A percentile compares a stretch with the other conserved stretches of the same genome.
These are phyloP conservation scores for Neoscytalidium dimidiatum DNA, from an alignment of 2,329 filamentous ascomycete species.

Conservation along the genomic window DNA sequence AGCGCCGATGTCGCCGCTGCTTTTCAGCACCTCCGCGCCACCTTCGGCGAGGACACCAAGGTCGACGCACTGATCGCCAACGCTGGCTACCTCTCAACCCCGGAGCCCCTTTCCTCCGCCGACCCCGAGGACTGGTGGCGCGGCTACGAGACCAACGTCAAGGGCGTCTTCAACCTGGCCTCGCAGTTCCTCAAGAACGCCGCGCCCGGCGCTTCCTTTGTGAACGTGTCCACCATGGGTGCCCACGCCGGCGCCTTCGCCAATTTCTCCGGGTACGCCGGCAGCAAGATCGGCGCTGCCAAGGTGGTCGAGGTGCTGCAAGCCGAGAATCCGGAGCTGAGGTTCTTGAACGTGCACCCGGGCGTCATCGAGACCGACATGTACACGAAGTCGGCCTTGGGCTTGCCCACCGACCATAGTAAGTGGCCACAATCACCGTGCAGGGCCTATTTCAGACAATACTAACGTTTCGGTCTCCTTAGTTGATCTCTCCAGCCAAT, in stretches of 20 bases:
- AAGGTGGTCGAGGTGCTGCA: slow-evolving; percentile 41
- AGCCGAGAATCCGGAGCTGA: slow-evolving; percentile 38
- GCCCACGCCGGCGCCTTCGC: slow-evolving; percentile 20
- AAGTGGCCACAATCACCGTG: too few species aligned
- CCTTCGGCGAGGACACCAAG: slow-evolving; percentile 20
- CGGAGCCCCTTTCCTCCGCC: slow-evolving; percentile 17
- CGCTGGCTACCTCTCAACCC: slow-evolving; percentile 23
- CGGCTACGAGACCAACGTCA: slow-evolving; percentile 24
- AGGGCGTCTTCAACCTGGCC: slow-evolving; percentile 25
- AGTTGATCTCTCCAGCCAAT: slow-evolving; percentile 29
- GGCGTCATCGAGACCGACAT: slow-evolving; percentile 45
- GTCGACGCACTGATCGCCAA: slow-evolving; percentile 29
- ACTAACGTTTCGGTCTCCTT: too few species aligned
- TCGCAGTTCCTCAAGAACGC: slow-evolving; percentile 28
- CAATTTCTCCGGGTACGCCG: slow-evolving; percentile 31
- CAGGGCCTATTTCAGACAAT: too few species aligned
- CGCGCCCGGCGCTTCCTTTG: slow-evolving; percentile 23
- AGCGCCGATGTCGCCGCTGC: slow-evolving; percentile 25
- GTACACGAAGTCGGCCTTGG: slow-evolving; percentile 21
- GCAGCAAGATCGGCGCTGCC: slow-evolving; percentile 37
- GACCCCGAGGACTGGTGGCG: slow-evolving; percentile 21
- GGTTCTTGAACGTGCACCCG: slow-evolving; percentile 46
- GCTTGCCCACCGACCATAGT: not conserved
- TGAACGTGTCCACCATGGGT: slow-evolving; percentile 27
- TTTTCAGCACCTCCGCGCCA: slow-evolving; percentile 17